Percentiles rank a stretch among this genome's conserved stretches.
Evolutionary conservation across 73 alveolate genomes (phyloP).

Genomic region (Uronychia setigera): DNA sequence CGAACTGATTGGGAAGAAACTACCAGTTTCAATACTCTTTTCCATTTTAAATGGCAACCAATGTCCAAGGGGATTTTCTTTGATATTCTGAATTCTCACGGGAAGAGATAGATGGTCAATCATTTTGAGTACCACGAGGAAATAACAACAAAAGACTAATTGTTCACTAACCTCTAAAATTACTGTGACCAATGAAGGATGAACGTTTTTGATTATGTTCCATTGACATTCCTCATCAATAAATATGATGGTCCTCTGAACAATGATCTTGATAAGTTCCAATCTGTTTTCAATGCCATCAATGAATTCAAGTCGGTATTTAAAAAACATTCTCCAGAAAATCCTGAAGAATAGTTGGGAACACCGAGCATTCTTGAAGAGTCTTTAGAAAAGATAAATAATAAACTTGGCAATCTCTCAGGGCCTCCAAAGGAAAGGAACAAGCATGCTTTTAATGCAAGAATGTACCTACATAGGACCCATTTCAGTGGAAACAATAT

Average conservation of each 20-base stretch:
- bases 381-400: too few relatives aligned
- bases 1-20: too few relatives aligned
- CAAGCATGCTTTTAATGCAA: too few relatives aligned
- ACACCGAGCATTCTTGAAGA: too few relatives aligned
- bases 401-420: too few relatives aligned
- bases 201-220: constrained; percentile 82
- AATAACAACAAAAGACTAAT: constrained; percentile 6
- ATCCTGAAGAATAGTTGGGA: too few relatives aligned
- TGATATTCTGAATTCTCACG: constrained; percentile 53
- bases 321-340: too few relatives aligned
- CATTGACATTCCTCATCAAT: constrained; percentile 66
- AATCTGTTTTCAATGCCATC: neutral
- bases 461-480: neutral
- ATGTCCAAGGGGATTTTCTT: constrained; percentile 68
- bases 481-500: constrained; percentile 56
- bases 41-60: constrained; percentile 79
- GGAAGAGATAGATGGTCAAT: constrained; percentile 57
- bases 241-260: neutral
- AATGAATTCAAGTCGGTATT: too few relatives aligned
- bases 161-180: neutral
- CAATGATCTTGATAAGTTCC: constrained; percentile 2
- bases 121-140: constrained; percentile 14
- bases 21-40: constrained; percentile 37
- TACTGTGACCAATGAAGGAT: constrained; percentile 29
- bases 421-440: too few relatives aligned